These are phyloP conservation scores for Alternaria panax DNA, from an alignment of 2,329 filamentous ascomycete species.

Conservation along the genomic window DNA sequence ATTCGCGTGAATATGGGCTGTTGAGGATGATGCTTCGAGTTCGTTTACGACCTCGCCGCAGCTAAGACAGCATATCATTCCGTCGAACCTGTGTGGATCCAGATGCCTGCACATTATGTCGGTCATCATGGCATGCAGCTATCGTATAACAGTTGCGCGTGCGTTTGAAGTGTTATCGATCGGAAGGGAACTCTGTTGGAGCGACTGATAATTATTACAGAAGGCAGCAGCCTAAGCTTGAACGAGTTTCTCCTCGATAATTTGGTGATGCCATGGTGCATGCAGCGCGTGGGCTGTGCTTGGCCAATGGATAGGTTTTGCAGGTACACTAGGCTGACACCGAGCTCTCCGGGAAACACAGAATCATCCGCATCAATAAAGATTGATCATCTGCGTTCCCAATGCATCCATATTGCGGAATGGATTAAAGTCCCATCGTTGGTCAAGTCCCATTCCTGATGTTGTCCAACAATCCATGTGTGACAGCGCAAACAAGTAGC, in stretches of 20 bases:
- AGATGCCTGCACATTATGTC: slow-evolving; percentile 11
- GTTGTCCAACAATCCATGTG: slow-evolving; percentile 19
- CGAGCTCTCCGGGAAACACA: neutral
- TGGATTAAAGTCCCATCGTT: slow-evolving; percentile 20
- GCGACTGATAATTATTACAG: neutral
- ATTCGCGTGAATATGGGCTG: neutral
- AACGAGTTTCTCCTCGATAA: too few species aligned
- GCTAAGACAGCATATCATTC: slow-evolving; percentile 19
- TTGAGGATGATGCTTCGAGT: slow-evolving; percentile 3
- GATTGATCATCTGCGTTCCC: slow-evolving; percentile 14
- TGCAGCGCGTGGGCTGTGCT: neutral
- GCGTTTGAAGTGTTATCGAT: too few species aligned
- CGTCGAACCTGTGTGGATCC: slow-evolving; percentile 23
- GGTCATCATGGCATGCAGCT: neutral
- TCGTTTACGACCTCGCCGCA: slow-evolving; percentile 22
- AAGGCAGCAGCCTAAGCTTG: neutral
- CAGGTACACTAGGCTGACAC: neutral
- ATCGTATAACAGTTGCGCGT: neutral
- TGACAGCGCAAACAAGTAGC: slow-evolving; percentile 15
- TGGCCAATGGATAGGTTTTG: neutral
- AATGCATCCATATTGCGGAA: slow-evolving; percentile 17
- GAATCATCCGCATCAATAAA: neutral
- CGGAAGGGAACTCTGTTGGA: neutral
- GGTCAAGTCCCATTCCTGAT: slow-evolving; percentile 12
- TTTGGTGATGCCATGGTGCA: neutral